phyloP scores from a whole-genome alignment of 805 yeast species.

The Lipomyces oligophaga region DNA sequence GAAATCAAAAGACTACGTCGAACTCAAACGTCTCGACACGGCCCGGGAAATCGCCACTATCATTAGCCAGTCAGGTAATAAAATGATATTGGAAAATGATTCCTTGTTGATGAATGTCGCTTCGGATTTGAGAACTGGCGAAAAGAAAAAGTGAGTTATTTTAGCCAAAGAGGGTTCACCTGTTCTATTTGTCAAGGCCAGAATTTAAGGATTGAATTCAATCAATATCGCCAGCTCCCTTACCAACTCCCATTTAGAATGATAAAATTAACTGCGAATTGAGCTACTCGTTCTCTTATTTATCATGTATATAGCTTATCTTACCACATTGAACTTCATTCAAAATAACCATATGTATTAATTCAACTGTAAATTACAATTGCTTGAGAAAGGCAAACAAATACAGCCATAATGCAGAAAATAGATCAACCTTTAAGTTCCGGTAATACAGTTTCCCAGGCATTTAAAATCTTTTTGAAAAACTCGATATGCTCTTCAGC shows the following conservation, averaged over 20 bases:
- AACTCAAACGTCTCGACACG: slow-evolving; percentile 92
- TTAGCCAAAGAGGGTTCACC: background rate
- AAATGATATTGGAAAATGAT: slow-evolving; percentile 85
- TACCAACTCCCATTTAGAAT: no score
- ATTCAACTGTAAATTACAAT: background rate
- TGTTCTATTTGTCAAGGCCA: background rate
- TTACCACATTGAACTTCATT: background rate
- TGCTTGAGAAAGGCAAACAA: background rate
- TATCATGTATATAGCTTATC: background rate
- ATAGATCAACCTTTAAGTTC: slow-evolving; percentile 11
- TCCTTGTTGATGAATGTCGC: slow-evolving; percentile 86
- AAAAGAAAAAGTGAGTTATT: slow-evolving; percentile 20
- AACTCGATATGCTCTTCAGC: slow-evolving; percentile 74
- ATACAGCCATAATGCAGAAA: background rate
- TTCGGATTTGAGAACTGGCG: slow-evolving; percentile 60
- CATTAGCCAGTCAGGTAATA: slow-evolving; percentile 83
- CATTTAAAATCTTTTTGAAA: slow-evolving; percentile 46
- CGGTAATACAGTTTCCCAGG: slow-evolving; percentile 25
- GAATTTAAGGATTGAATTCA: no score
- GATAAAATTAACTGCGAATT: background rate
- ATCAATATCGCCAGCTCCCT: no score
- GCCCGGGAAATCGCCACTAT: slow-evolving; percentile 93
- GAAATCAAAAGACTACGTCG: slow-evolving; percentile 93
- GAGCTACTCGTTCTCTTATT: background rate
- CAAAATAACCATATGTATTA: background rate